These are phyloP conservation scores for Pythium scleroteichum DNA, from an alignment of 352 stramenopile species.

Conservation along the genomic window DNA sequence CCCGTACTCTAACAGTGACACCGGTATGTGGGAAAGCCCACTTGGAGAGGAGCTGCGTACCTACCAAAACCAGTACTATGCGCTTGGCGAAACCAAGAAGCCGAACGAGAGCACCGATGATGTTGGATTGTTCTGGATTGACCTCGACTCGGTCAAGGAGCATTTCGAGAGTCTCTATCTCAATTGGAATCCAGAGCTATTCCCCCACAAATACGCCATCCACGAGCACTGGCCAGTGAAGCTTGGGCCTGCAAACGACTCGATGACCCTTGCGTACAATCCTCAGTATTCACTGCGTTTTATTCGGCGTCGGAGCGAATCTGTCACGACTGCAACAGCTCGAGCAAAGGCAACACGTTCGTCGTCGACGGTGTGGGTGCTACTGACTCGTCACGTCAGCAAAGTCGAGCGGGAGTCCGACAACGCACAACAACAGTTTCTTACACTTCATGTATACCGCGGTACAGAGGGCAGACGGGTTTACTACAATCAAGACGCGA, in stretches of 20 bases:
- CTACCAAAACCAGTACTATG: conserved; percentile 61
- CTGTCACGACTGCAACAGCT: conserved; percentile 9
- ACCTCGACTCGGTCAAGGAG: conserved; percentile 90
- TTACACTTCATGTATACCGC: conserved; percentile 92
- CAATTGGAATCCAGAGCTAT: conserved; percentile 95
- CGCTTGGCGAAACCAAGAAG: conserved; percentile 15
- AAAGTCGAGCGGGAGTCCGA: conserved; percentile 67
- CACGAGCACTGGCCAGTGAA: conserved; percentile 86
- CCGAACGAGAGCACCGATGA: conserved; percentile 44
- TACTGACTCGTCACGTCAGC: conserved; percentile 93
- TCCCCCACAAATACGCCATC: conserved; percentile 78
- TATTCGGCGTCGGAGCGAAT: conserved; percentile 34
- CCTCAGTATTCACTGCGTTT: conserved; percentile 92
- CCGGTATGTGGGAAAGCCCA: conserved; percentile 46
- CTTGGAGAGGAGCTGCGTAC: conserved; percentile 59
- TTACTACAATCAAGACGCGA: conserved; percentile 80
- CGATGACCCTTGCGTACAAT: conserved; percentile 91
- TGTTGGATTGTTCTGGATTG: conserved; percentile 97
- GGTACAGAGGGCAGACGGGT: conserved; percentile 60
- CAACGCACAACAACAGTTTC: conserved; percentile 65
- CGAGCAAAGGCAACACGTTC: conserved; percentile 5
- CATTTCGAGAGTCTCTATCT: conserved; percentile 95
- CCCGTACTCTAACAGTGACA: conserved; percentile 76
- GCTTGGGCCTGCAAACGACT: conserved; percentile 86
- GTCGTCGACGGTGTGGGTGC: conserved; percentile 85